phyloP scores from a whole-genome alignment of 345 rosid species.

The Conringia planisiliqua region DNA sequence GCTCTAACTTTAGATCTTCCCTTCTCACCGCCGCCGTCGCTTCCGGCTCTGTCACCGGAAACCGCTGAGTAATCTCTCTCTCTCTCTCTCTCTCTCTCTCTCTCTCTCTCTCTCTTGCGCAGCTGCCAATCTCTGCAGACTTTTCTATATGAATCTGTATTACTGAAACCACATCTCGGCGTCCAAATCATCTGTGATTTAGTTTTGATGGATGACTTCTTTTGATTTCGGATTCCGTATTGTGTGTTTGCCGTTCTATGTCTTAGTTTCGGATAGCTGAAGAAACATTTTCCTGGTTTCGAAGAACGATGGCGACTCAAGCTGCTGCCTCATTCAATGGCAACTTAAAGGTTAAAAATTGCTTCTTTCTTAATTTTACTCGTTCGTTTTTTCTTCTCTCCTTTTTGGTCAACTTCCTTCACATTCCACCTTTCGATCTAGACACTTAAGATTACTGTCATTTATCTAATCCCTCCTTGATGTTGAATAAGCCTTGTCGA shows the following conservation, averaged over 20 bases:
- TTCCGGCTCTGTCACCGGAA: constrained; percentile 1
- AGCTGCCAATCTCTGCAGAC: too few species aligned
- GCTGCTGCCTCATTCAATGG: constrained; percentile 34
- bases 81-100: too few species aligned
- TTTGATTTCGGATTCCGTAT: background rate
- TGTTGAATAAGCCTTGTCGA: background rate
- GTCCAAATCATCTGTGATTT: too few species aligned
- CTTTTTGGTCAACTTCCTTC: too few species aligned
- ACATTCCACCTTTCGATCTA: background rate
- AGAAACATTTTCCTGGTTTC: background rate
- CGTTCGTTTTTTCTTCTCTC: background rate
- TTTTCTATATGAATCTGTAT: background rate
- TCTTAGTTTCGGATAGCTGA: background rate
- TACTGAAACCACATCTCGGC: too few species aligned
- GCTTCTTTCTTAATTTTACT: background rate
- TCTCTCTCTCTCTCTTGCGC: too few species aligned
- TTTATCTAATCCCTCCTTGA: background rate
- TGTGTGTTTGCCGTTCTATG: background rate
- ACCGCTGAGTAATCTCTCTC: background rate
- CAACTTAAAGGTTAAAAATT: constrained; percentile 17
- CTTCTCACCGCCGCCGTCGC: constrained; percentile 2
- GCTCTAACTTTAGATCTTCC: background rate
- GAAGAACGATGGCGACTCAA: constrained; percentile 28
- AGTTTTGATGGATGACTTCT: too few species aligned
- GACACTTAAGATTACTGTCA: background rate